Evolutionary conservation across 352 stramenopile species (phyloP).

Genomic region (Phytophthora foliorum): DNA sequence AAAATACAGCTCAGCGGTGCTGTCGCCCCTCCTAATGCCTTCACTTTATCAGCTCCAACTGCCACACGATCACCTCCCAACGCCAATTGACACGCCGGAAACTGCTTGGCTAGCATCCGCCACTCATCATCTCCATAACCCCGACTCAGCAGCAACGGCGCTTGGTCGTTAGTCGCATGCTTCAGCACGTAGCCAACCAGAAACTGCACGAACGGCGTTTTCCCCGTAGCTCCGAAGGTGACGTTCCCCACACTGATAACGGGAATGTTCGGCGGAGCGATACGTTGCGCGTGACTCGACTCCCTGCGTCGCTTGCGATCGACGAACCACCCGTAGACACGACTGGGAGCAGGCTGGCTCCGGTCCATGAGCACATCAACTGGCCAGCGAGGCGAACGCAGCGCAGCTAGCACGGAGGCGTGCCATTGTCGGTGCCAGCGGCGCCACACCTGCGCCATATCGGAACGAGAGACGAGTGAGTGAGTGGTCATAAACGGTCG

Average conservation of each 20-base stretch:
- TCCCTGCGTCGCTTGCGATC: slow-evolving; percentile 43
- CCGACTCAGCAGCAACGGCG: slow-evolving; percentile 63
- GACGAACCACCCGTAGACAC: slow-evolving; percentile 52
- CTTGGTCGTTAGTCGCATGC: slow-evolving; percentile 1
- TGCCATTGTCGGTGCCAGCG: slow-evolving; percentile 42
- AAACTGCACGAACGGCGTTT: slow-evolving; percentile 71
- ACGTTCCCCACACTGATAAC: slow-evolving; percentile 79
- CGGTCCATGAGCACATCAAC: neutral
- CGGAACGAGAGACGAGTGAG: slow-evolving; percentile 21
- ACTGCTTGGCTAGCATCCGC: slow-evolving; percentile 58
- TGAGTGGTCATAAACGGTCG: slow-evolving; percentile 26
- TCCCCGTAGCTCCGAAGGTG: slow-evolving; percentile 80
- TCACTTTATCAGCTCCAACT: slow-evolving; percentile 49
- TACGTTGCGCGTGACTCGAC: slow-evolving; percentile 23
- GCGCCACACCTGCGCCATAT: slow-evolving; percentile 35
- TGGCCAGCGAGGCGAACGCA: slow-evolving; percentile 35
- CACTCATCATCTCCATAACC: slow-evolving; percentile 81
- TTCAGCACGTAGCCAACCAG: slow-evolving; percentile 39
- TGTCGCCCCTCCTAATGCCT: slow-evolving; percentile 21
- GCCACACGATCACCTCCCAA: slow-evolving; percentile 37
- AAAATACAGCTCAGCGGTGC: slow-evolving; percentile 51
- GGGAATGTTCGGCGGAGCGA: slow-evolving; percentile 43
- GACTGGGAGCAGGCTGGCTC: slow-evolving; percentile 46
- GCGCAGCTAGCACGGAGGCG: slow-evolving; percentile 33
- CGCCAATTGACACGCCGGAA: slow-evolving; percentile 55